Evolutionary conservation across 2,329 filamentous ascomycete genomes (phyloP).

Genomic region (Exophiala aquamarina): DNA sequence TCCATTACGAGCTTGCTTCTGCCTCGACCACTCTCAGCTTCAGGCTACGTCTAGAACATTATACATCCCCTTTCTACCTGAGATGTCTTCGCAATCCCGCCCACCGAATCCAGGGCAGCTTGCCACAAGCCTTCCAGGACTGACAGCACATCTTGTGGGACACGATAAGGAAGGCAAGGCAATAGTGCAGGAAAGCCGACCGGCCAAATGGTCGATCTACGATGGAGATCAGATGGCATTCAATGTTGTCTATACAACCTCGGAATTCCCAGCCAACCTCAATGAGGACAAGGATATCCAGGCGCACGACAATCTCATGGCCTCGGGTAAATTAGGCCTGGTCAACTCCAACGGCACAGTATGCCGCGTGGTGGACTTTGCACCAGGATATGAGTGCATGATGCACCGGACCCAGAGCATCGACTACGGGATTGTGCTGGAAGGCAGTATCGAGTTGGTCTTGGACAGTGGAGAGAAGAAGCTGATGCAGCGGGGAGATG

Average conservation of each 20-base stretch:
- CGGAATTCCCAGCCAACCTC: conserved; percentile 36
- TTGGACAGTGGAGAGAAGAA: conserved; percentile 53
- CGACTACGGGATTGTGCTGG: conserved; percentile 57
- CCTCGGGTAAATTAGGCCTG: conserved; percentile 34
- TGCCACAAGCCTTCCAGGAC: conserved; percentile 17
- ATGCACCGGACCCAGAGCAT: conserved; percentile 57
- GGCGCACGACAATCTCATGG: conserved; percentile 32
- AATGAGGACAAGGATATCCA: conserved; percentile 37
- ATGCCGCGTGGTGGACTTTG: conserved; percentile 41
- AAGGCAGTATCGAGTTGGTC: conserved; percentile 53
- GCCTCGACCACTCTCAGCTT: too few species aligned
- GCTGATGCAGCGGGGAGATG: conserved; percentile 51
- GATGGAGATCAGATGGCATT: conserved; percentile 37
- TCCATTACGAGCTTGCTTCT: too few species aligned
- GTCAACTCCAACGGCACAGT: conserved; percentile 33
- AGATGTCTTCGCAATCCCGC: conserved; percentile 27
- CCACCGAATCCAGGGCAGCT: conserved; percentile 20
- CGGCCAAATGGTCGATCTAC: conserved; percentile 31
- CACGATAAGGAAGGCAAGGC: conserved; percentile 38
- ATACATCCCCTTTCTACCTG: too few species aligned
- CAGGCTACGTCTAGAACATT: too few species aligned
- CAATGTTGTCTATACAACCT: conserved; percentile 43
- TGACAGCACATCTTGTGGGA: conserved; percentile 35
- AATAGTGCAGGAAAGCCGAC: conserved; percentile 36
- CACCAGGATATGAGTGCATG: conserved; percentile 41